Evolutionary conservation across 2,329 filamentous ascomycete genomes (phyloP).

Genomic region (Periconia macrospinosa): DNA sequence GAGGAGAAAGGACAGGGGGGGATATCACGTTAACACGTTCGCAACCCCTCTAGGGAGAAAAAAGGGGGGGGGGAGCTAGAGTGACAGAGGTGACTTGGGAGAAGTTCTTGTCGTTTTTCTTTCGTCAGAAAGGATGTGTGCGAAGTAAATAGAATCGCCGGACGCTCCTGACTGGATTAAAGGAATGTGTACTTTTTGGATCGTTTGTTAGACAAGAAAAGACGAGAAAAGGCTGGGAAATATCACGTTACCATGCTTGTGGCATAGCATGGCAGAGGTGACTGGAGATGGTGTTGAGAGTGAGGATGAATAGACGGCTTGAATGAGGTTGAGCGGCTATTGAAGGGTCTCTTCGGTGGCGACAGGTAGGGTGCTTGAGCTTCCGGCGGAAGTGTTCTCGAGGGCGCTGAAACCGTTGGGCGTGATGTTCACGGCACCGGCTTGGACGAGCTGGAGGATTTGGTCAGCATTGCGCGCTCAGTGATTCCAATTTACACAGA

Average conservation of each 20-base stretch:
- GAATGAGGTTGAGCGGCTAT: conserved; percentile 6
- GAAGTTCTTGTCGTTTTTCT: neutral
- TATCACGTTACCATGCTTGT: conserved; percentile 40
- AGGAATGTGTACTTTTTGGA: neutral
- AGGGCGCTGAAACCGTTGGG: conserved; percentile 77
- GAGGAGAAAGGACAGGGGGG: neutral
- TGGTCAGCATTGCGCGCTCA: conserved; percentile 11
- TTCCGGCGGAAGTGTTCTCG: conserved; percentile 5
- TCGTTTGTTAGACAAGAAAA: no score
- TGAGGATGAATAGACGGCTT: neutral
- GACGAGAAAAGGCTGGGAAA: neutral
- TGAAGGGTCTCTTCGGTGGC: conserved; percentile 15
- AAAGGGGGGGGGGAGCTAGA: no score
- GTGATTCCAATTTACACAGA: neutral
- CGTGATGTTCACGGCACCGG: conserved; percentile 86
- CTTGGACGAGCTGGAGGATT: conserved; percentile 70
- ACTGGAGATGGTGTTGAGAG: conserved; percentile 29
- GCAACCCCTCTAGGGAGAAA: neutral
- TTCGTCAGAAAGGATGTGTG: conserved; percentile 25
- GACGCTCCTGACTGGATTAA: conserved; percentile 16
- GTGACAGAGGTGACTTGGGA: conserved; percentile 42
- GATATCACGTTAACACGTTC: conserved; percentile 41
- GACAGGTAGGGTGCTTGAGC: conserved; percentile 1
- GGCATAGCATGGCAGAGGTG: conserved; percentile 35
- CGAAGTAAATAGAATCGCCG: conserved; percentile 18